Evolutionary conservation across 2,329 filamentous ascomycete species (phyloP), one percentile per base, ranked within the genome.

Genomic region (Phialophora chinensis): DNA sequence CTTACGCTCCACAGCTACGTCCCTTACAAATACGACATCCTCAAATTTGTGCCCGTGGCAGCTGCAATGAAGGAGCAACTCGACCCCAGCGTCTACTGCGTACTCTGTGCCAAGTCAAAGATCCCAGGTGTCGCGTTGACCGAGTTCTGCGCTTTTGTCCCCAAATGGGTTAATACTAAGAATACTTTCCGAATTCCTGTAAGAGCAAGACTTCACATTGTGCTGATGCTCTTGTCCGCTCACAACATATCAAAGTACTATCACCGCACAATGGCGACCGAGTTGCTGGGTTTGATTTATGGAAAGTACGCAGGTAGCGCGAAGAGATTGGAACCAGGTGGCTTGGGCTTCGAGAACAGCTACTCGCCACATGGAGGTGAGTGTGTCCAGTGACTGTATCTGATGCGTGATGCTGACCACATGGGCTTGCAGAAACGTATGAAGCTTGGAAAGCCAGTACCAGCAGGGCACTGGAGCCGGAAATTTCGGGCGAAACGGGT

Each of bases 161-260:
- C 77, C 4, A 72, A 76, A 35, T 78, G 77, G 75, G 75, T 77
- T 57, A 75, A 76, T 55, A 74, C 77, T n/a, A 12, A 12, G 72
- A 74, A 80, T 65, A 79, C 78, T 12, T 79, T 77, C 65, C 75
- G 78, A 1, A 78, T 77, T 2, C 78, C 78, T n/a, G n/a, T n/a
- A n/a, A n/a, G n/a, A n/a, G n/a, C n/a, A n/a, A n/a, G n/a, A n/a
- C n/a, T n/a, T n/a, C n/a, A n/a, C n/a, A n/a, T n/a, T n/a, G n/a
- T n/a, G n/a, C n/a, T n/a, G n/a, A n/a, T n/a, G n/a, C n/a, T n/a
- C n/a, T n/a, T n/a, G n/a, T n/a, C n/a, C n/a, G n/a, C n/a, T n/a
- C n/a, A n/a, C n/a, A n/a, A n/a, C n/a, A n/a, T n/a, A n/a, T n/a
- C n/a, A n/a, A n/a, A n/a, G 8, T 80, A 79, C 71, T 80, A 79